Percentiles rank a stretch among this genome's conserved stretches.
phyloP scores from a whole-genome alignment of 2,329 filamentous ascomycete genomes.

The Colletotrichum zoysiae region DNA sequence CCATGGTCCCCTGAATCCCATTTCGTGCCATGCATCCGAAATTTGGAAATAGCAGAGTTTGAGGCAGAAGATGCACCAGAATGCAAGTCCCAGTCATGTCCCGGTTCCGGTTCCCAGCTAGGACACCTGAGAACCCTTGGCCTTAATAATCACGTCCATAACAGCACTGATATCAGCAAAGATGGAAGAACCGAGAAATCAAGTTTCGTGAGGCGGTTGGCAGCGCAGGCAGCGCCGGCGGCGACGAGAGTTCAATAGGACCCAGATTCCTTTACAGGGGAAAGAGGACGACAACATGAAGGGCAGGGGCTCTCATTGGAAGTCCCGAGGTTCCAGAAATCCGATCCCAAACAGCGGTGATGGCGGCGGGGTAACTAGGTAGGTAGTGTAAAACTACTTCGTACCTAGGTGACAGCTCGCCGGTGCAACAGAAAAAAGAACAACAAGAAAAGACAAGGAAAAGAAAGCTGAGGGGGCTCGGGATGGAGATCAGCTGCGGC shows the following conservation, averaged over 20 bases:
- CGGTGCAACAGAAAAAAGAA: constrained; percentile 22
- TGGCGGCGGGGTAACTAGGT: constrained; percentile 23
- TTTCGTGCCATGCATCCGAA: constrained; percentile 19
- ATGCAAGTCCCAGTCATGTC: constrained; percentile 10
- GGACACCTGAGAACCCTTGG: not conserved
- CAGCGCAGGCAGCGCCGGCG: constrained; percentile 2
- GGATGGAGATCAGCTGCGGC: constrained; percentile 30
- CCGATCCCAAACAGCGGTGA: constrained; percentile 38
- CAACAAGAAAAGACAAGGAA: constrained; percentile 2
- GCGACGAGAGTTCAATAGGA: constrained; percentile 1
- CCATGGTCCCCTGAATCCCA: constrained; percentile 2
- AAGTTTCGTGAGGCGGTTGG: constrained; percentile 5
- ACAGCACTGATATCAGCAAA: constrained; percentile 9
- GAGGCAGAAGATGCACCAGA: constrained; percentile 19
- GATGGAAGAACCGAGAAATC: constrained; percentile 18
- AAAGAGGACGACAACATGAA: not conserved
- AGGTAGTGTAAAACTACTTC: not conserved
- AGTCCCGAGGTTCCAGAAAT: constrained; percentile 23
- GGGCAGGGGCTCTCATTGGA: constrained; percentile 18
- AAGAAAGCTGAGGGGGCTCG: constrained; percentile 27
- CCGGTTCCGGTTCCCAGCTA: constrained; percentile 23
- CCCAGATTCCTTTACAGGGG: constrained; percentile 8
- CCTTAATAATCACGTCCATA: constrained; percentile 1
- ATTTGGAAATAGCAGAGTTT: constrained; percentile 18
- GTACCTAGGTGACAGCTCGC: constrained; percentile 27